Evolutionary conservation across 73 alveolate genomes (phyloP), one percentile per base, ranked within the genome.

Genomic region (Paramecium sonneborni): DNA sequence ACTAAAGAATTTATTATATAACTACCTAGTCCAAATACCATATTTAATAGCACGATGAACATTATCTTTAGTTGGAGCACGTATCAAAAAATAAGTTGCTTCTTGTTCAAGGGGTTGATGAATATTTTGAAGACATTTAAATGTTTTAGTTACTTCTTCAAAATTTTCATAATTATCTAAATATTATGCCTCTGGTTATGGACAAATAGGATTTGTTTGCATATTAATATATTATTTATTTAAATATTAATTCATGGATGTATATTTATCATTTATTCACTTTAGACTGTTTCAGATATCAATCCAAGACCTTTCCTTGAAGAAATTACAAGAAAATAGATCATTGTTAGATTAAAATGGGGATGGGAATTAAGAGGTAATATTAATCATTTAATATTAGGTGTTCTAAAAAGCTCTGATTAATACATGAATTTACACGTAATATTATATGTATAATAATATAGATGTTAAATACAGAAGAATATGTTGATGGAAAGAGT

Each of bases 291-390:
- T 26, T 26, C 90, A 79, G 46, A 32, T 37, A 72, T 86, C 87
- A 93, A 93, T 82, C 96, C 96, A 34, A 91, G 68, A 85, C 96
- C 96, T 18, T 93, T 93, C 62, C 72, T 93, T 8, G 95, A 86
- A n/a, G 96, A 93, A 48, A 74, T 92, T 57, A 62, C 92, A 79
- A 92, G 93, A 57, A 92, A 93, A 56, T 39, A 93, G 20, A 85
- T 93, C 34, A 37, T 85, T 30, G 96, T 93, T 43, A 91, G 92
- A 92, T 93, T 93, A n/a, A 93, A 93, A 37, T 93, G 96, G 95
- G 96, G 96, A 56, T 88, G 90, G 93, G 96, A 93, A 92, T 92
- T 88, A 44, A 79, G 92, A 90, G 96, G 84, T 62, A 62, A 30
- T 26, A 62, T 9, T 57, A 28, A 26, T 30, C 20, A 52, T 18